Percentiles rank a stretch among this genome's conserved stretches.
Conservation (phyloP, 2,329 filamentous ascomycete genomes). For the Trichoderma sp. region DNA sequence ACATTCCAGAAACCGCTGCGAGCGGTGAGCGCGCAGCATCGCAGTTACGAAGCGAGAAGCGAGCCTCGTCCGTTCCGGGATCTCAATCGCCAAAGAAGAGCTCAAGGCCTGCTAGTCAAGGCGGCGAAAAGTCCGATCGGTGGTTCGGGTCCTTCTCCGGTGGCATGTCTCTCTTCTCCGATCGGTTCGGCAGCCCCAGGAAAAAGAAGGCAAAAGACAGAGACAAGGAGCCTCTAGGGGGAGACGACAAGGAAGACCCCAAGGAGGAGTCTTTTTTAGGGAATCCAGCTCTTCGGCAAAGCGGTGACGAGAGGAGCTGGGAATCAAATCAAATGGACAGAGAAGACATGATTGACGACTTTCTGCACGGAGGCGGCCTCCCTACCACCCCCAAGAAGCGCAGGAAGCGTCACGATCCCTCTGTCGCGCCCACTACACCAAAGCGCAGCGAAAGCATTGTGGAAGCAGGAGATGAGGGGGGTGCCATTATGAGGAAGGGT, state of each 20-base stretch:
- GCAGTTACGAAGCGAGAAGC: neutral
- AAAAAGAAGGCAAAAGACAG: constrained; percentile 26
- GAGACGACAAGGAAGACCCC: constrained; percentile 32
- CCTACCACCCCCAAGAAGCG: constrained; percentile 10
- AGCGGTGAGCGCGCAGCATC: neutral
- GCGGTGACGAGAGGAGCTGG: constrained; percentile 43
- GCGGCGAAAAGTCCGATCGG: neutral
- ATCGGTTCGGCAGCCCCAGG: constrained; percentile 41
- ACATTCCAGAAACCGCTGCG: neutral
- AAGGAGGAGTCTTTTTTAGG: constrained; percentile 50
- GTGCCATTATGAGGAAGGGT: constrained; percentile 33
- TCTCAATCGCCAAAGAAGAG: constrained; percentile 1
- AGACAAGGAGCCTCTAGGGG: constrained; percentile 35
- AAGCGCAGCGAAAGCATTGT: constrained; percentile 30
- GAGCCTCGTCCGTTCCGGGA: neutral
- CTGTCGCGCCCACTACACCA: constrained; percentile 14
- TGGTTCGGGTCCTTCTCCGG: constrained; percentile 32
- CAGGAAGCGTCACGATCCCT: constrained; percentile 5
- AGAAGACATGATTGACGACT: constrained; percentile 16
- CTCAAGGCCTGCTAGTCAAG: neutral
- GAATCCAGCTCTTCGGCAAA: constrained; percentile 50
- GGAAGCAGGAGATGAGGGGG: constrained; percentile 30
- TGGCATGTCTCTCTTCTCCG: constrained; percentile 41
- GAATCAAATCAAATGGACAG: constrained; percentile 20
- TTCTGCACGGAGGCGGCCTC: constrained; percentile 7